Evolutionary conservation across 1,284 basidiomycete genomes (phyloP).

Genomic region (Cryptococcus amylolentus): DNA sequence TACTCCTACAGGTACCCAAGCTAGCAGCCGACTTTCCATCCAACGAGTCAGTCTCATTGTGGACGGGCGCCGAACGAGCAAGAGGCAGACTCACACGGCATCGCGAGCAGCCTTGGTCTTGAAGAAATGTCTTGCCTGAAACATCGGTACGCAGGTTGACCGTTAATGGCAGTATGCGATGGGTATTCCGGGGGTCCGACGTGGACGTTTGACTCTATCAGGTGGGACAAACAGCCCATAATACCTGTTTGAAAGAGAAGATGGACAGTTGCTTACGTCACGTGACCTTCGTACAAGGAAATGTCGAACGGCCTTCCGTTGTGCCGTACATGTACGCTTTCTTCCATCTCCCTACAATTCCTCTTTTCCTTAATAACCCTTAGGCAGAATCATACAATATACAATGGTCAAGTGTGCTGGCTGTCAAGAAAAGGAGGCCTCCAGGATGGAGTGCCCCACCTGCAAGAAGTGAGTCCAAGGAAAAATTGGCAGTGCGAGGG

Average conservation of each 20-base stretch:
- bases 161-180: too few species aligned
- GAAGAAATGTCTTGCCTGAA: slow-evolving; percentile 14
- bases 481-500: neutral
- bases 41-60: neutral
- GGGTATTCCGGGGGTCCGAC: too few species aligned
- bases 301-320: neutral
- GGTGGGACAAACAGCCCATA: too few species aligned
- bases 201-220: too few species aligned
- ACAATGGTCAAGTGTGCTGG: slow-evolving; percentile 39
- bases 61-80: neutral
- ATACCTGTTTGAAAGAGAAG: neutral
- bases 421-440: slow-evolving; percentile 46
- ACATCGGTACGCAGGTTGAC: neutral
- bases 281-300: neutral
- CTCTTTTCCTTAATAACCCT: neutral
- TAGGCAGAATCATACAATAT: neutral
- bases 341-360: neutral
- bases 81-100: slow-evolving; percentile 9
- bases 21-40: slow-evolving; percentile 37
- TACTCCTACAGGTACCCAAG: slow-evolving; percentile 54
- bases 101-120: slow-evolving; percentile 9
- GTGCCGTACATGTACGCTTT: neutral
- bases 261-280: neutral
- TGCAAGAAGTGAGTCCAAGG: slow-evolving; percentile 46
- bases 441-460: slow-evolving; percentile 48